These are phyloP conservation scores for Metschnikowia kofuensis DNA, from an alignment of 805 yeast species.

Conservation along the genomic window DNA sequence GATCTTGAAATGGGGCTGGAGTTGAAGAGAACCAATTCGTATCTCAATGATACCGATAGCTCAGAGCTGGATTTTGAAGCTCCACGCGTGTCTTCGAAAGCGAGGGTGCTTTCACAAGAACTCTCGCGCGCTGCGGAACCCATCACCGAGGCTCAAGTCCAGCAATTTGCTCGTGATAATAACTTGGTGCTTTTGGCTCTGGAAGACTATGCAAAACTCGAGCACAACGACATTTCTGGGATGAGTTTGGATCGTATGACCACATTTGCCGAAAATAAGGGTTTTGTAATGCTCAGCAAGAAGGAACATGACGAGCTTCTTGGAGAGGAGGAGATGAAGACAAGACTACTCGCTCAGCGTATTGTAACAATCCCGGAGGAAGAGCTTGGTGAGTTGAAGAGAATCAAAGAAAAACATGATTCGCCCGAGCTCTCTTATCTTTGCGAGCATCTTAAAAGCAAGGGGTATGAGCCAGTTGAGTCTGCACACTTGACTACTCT, in stretches of 20 bases:
- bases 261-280: conserved; percentile 23
- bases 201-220: conserved; percentile 31
- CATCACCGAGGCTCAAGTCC: conserved; percentile 24
- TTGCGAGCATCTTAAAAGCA: conserved; percentile 16
- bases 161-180: conserved; percentile 33
- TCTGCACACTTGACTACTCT: conserved; percentile 12
- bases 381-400: conserved; percentile 20
- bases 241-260: conserved; percentile 25
- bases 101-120: conserved; percentile 17
- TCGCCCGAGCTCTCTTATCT: conserved; percentile 26
- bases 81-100: conserved; percentile 1
- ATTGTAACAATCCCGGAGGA: conserved; percentile 30
- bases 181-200: conserved; percentile 30
- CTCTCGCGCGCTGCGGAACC: conserved; percentile 14
- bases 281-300: conserved; percentile 26
- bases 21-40: conserved; percentile 19
- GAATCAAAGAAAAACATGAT: conserved; percentile 12
- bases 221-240: conserved; percentile 22
- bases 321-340: conserved; percentile 35
- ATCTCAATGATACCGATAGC: conserved; percentile 28
- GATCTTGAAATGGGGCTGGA: conserved; percentile 8
- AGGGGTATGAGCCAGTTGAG: conserved; percentile 18
- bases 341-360: conserved; percentile 28
- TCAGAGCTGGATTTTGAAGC: conserved; percentile 23
- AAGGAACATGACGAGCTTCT: conserved; percentile 27